These are phyloP conservation scores for Dinochytrium kinnereticum DNA, from an alignment of 371 early-diverging fungal genomes.

Conservation along the genomic window DNA sequence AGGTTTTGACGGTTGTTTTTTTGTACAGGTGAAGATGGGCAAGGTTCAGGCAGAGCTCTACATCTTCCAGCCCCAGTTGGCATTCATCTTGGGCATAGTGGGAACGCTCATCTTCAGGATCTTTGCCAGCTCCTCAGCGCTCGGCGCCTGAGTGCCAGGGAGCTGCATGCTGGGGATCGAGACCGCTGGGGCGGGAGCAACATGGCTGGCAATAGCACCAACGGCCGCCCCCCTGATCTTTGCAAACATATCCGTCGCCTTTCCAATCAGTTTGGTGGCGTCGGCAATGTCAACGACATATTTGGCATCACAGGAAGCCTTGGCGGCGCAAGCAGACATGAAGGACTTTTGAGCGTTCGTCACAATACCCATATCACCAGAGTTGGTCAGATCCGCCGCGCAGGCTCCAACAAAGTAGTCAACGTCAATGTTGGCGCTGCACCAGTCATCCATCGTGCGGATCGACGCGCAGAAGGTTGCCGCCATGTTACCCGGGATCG, in stretches of 20 bases:
- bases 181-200: too few relatives aligned
- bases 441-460: neutral
- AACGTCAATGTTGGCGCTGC: neutral
- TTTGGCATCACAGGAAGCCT: neutral
- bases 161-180: too few relatives aligned
- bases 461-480: neutral
- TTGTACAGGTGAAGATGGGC: too few relatives aligned
- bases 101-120: too few relatives aligned
- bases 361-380: conserved; percentile 11
- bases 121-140: too few relatives aligned
- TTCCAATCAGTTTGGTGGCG: neutral
- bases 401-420: conserved; percentile 11
- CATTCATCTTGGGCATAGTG: too few relatives aligned
- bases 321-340: conserved; percentile 5
- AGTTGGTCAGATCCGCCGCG: neutral
- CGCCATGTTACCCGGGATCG: neutral
- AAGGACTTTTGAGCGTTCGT: neutral
- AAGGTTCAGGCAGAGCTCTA: too few relatives aligned
- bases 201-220: neutral
- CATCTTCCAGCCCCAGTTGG: too few relatives aligned
- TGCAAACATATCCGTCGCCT: neutral
- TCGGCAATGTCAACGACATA: neutral
- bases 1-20: too few relatives aligned
- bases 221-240: neutral
- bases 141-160: too few relatives aligned